These are phyloP conservation scores for Yamadazyma phyllophila DNA, from an alignment of 805 yeast species.

Conservation along the genomic window DNA sequence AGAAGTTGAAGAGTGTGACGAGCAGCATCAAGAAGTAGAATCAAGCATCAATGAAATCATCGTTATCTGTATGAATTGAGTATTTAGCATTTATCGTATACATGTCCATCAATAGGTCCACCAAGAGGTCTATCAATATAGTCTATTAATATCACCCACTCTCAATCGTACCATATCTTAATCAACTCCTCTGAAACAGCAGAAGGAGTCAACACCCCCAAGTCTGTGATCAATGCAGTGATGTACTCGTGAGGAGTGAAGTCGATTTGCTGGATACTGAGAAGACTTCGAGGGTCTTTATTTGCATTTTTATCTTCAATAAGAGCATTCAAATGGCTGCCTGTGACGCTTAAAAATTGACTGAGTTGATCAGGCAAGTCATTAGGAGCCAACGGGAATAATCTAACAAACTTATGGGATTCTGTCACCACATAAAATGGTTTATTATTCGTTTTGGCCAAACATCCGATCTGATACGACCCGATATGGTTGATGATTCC, in stretches of 20 bases:
- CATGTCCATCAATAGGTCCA: background rate
- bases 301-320: background rate
- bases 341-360: constrained; percentile 21
- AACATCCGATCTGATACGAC: constrained; percentile 88
- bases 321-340: constrained; percentile 15
- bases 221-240: constrained; percentile 92
- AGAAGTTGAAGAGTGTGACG: constrained; percentile 16
- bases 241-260: constrained; percentile 95
- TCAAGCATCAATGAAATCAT: background rate
- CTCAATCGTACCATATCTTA: constrained; percentile 93
- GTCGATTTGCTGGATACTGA: constrained; percentile 55
- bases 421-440: constrained; percentile 95
- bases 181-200: constrained; percentile 98
- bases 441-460: constrained; percentile 85
- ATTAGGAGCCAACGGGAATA: constrained; percentile 91
- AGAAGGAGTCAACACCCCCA: constrained; percentile 95
- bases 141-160: background rate
- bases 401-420: constrained; percentile 91
- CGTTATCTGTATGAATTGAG: too few relatives aligned
- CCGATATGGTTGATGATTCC: constrained; percentile 97
- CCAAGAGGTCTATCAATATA: too few relatives aligned
- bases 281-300: constrained; percentile 10
- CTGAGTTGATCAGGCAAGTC: constrained; percentile 64
- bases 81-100: constrained; percentile 5
- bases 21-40: background rate